Evolutionary conservation across 164 flowering plant species (phyloP), one percentile per base, ranked within the genome.

Genomic region (Vitis cinerea): DNA sequence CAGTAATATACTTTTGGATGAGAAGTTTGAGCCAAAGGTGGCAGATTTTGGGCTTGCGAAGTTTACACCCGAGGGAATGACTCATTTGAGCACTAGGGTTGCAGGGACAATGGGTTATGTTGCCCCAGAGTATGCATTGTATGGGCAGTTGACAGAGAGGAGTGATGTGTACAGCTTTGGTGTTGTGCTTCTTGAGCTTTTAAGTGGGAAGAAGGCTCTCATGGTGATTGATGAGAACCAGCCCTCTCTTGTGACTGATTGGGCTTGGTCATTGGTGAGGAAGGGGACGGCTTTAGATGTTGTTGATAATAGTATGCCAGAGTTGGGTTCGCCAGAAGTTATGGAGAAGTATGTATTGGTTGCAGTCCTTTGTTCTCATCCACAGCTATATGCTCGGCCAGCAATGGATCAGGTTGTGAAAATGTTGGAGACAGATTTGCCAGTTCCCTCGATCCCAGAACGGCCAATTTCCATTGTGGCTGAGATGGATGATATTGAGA

Each of bases 51-150:
- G 96, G 4, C 79, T 94, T 49, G 97, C 98, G 0, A 91, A 87
- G 89, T 88, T 91, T 65, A 79, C 82, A 0, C 94, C 91, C 0
- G 94, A 94, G 73, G 96, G 96, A 11, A 69, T 85, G 88, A 88
- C 92, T 1, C 97, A 92, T 77, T 19, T 90, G 84, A 94, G 97
- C 79, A 94, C 98, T 2, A 74, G 92, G 73, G 96, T 94, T 51
- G 97, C 96, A 1, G 97, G 98, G 59, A 94, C 97, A 9, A 80
- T 92, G 85, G 98, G 98, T n/a, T 94, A 92, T 80, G 92, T 92
- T 63, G 94, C 98, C 0, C 98, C 98, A 6, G 98, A 94, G 76
- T 94, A 94, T 79, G 97, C 97, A 0, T 69, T 92, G 66, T 92
- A 90, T 62, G 97, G 98, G 50, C 94, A 94, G 50, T 70, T 94